These are phyloP conservation scores for Sporobolomyces roseus DNA, from an alignment of 768 basidiomycete genomes.

Conservation along the genomic window DNA sequence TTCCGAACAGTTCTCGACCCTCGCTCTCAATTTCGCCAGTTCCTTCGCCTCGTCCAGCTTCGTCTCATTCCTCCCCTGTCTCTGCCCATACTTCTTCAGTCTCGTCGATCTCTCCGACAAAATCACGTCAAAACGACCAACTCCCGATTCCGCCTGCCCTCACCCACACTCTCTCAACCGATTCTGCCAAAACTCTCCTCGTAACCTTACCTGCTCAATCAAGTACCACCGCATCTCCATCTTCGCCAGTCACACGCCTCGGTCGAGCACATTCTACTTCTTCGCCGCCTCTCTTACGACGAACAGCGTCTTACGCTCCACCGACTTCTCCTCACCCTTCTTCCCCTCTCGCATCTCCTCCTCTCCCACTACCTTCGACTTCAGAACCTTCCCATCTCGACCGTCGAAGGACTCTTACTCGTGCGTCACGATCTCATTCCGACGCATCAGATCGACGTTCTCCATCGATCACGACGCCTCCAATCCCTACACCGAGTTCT, in stretches of 20 bases:
- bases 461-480: background rate
- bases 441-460: conserved; percentile 28
- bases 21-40: conserved; percentile 19
- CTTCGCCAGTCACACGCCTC: background rate
- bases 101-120: background rate
- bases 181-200: conserved; percentile 11
- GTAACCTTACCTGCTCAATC: background rate
- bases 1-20: background rate
- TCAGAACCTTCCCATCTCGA: conserved; percentile 1
- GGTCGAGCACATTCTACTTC: background rate
- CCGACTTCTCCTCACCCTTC: background rate
- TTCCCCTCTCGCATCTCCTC: background rate
- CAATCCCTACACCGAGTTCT: background rate
- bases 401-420: conserved; percentile 8
- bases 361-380: conserved; percentile 11
- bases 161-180: conserved; percentile 8
- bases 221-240: no score
- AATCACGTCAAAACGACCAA: background rate
- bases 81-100: background rate
- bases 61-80: background rate
- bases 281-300: conserved; percentile 7
- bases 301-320: conserved; percentile 25
- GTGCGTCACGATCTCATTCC: conserved; percentile 19
- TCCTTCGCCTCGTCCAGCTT: background rate
- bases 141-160: conserved; percentile 8